Base-by-base conservation (phyloP, 169 alveolate species). In the Ichthyophthirius multifiliis region DNA sequence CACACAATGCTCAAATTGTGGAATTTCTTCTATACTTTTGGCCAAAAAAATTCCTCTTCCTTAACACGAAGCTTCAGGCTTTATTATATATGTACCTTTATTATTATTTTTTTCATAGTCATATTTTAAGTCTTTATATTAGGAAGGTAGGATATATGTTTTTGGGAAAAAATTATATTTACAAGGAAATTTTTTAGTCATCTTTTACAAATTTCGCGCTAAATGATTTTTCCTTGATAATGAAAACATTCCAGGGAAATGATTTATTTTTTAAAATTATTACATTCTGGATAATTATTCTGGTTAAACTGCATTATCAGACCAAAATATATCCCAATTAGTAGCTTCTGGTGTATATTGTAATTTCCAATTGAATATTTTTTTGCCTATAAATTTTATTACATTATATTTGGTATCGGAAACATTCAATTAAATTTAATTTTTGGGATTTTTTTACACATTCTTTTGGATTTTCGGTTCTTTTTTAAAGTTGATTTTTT, bases 41-140 rank as follows among this genome's bases (percentile, higher is more conserved):
- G 90, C 84, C 20, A 92, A 75, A 45, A 83, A 92, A 20, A 92
- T 92, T 34, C 96, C 96, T 84, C 82, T 85, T 7, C 96, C 96
- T 81, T 92, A 83, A 47, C 92, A 80, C 5, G 85, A 65, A 5
- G 94, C 92, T 75, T 89, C 94, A 18, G 96, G 96, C 74, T 92
- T 92, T 2, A 92, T 89, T 5, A 92, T 92, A 64, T 76, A 92
- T 30, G 93, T 92, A 71, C 43, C 74, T n/a, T 76, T 55, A 20
- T 88, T 88, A 48, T 71, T 65, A 71, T 83, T 86, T 27, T 81
- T 47, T 16, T 85, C 48, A 47, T 82, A 65, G 37, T 83, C 45
- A 10, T 64, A 74, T 45, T 74, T 85, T 74, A 89, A 89, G 43
- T 89, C 93, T 12, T 73, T 76, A 65, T 67, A 84, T 39, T 89